These are phyloP conservation scores for Coffea canephora DNA, from an alignment of 257 asterid genomes.

Conservation along the genomic window DNA sequence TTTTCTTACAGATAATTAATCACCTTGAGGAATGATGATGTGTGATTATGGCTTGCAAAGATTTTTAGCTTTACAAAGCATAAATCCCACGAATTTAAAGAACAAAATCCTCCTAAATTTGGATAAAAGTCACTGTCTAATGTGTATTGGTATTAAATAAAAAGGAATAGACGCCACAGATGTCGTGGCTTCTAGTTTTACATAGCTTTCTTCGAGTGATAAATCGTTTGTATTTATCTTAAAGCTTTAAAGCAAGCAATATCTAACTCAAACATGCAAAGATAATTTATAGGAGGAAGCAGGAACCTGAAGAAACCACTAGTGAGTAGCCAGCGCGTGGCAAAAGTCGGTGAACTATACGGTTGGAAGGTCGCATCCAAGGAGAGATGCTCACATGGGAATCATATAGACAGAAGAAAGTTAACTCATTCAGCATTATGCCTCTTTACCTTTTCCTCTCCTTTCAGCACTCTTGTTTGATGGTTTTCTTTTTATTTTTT, in stretches of 20 bases:
- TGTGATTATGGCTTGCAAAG: slow-evolving; percentile 16
- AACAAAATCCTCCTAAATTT: background rate
- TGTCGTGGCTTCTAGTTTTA: background rate
- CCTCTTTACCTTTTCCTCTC: slow-evolving; percentile 8
- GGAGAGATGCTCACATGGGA: slow-evolving; percentile 35
- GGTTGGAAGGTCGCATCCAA: slow-evolving; percentile 32
- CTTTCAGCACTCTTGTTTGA: background rate
- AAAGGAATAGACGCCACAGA: slow-evolving; percentile 12
- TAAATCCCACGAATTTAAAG: slow-evolving; percentile 13
- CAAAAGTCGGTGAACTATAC: slow-evolving; percentile 26
- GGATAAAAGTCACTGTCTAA: slow-evolving; percentile 2
- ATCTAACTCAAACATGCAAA: slow-evolving; percentile 9
- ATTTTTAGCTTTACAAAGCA: background rate
- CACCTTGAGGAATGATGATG: slow-evolving; percentile 22
- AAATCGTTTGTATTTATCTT: background rate
- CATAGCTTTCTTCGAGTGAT: background rate
- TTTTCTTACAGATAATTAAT: slow-evolving; percentile 6
- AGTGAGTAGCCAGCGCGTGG: slow-evolving; percentile 14
- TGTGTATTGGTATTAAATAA: background rate
- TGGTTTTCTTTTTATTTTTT: background rate
- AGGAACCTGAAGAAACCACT: background rate
- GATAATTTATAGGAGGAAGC: background rate
- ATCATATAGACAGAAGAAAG: slow-evolving; percentile 5
- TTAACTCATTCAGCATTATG: background rate
- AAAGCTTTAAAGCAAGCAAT: slow-evolving; percentile 4